These are phyloP conservation scores for Daldinia sp. DNA, from an alignment of 2,329 filamentous ascomycete genomes.

Conservation along the genomic window DNA sequence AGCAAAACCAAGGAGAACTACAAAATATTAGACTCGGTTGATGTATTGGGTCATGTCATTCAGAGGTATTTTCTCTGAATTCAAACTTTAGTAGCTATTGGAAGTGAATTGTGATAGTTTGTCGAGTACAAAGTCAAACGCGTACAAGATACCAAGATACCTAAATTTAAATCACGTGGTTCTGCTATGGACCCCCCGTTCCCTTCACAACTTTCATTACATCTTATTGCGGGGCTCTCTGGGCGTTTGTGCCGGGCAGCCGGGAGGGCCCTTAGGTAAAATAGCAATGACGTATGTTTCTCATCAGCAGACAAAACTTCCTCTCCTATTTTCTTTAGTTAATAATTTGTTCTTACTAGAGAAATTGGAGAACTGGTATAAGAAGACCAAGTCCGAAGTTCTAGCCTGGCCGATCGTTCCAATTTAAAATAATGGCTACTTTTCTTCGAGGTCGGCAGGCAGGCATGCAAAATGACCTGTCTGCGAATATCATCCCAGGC, in stretches of 20 bases:
- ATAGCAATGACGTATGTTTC: constrained; percentile 26
- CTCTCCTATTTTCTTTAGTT: not conserved
- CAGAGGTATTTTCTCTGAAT: too few relatives aligned
- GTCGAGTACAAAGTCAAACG: not conserved
- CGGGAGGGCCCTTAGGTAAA: constrained; percentile 8
- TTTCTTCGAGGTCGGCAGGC: constrained; percentile 94
- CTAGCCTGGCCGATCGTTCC: not conserved
- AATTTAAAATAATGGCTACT: constrained; percentile 73
- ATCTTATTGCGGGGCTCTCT: not conserved
- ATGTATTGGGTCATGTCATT: too few relatives aligned
- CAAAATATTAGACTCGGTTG: not conserved
- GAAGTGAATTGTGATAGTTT: not conserved
- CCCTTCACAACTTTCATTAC: not conserved
- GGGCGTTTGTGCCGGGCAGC: constrained; percentile 2
- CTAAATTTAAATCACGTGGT: not conserved
- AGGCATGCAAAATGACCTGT: constrained; percentile 92
- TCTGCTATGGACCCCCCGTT: too few relatives aligned
- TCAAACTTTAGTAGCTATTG: too few relatives aligned
- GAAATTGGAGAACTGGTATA: not conserved
- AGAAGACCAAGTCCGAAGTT: not conserved
- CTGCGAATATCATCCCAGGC: constrained; percentile 80
- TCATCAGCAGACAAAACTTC: not conserved
- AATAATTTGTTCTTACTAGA: not conserved
- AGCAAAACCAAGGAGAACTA: not conserved
- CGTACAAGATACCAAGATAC: not conserved